Percentiles rank a stretch among this genome's conserved stretches.
Conservation (phyloP, 768 basidiomycete genomes). For the Kondoa subrosea region DNA sequence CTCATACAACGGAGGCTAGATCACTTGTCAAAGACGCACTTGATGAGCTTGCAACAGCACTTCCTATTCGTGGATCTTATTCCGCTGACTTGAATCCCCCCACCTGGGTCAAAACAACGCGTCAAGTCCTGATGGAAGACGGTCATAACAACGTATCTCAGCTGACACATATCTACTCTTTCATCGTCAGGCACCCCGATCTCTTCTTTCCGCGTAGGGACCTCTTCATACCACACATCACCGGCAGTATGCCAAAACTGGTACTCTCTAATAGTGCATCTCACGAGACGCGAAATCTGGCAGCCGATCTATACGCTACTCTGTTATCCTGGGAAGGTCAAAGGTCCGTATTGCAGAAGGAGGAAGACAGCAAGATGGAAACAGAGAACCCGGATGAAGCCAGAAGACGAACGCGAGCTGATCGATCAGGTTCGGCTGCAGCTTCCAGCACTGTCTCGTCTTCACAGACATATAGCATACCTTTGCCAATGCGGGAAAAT, state of each 20-base stretch:
- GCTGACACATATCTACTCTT: conserved; percentile 64
- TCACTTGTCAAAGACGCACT: conserved; percentile 66
- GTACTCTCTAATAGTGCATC: conserved; percentile 57
- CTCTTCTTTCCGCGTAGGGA: conserved; percentile 85
- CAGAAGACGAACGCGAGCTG: conserved; percentile 19
- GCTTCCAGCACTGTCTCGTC: conserved; percentile 15
- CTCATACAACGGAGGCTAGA: conserved; percentile 62
- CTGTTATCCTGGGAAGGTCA: conserved; percentile 75
- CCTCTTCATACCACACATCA: conserved; percentile 82
- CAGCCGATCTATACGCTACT: conserved; percentile 77
- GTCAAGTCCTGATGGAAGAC: conserved; percentile 75
- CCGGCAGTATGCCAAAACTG: conserved; percentile 69
- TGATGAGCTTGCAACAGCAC: conserved; percentile 64
- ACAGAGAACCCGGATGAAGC: conserved; percentile 31
- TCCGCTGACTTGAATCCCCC: conserved; percentile 35
- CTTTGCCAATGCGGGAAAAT: conserved; percentile 15
- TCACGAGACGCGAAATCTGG: conserved; percentile 63
- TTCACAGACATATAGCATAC: conserved; percentile 11
- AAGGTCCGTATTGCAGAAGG: conserved; percentile 28
- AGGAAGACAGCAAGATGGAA: conserved; percentile 37
- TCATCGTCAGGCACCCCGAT: conserved; percentile 76
- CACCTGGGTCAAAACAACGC: conserved; percentile 70
- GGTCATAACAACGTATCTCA: conserved; percentile 48
- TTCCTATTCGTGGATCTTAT: conserved; percentile 45
- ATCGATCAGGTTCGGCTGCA: conserved; percentile 11